Percentiles rank a stretch among this genome's conserved stretches.
phyloP scores from a whole-genome alignment of 345 rosid species.

The Rhizophora mangle region DNA sequence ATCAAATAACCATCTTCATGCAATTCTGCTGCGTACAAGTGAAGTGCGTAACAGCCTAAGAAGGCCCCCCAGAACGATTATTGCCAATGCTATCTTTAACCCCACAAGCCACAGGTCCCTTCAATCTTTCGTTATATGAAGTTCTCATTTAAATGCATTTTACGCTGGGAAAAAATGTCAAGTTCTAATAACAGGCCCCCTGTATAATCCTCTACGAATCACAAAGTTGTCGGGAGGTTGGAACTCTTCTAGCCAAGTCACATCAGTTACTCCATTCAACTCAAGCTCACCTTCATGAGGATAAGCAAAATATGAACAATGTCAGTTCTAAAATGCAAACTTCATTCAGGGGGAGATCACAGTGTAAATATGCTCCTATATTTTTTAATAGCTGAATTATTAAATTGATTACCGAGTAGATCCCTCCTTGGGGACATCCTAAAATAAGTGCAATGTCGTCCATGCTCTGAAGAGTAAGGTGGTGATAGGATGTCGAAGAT shows the following conservation, averaged over 20 bases:
- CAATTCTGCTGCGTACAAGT: too few species aligned
- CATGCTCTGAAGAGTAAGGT: conserved; percentile 60
- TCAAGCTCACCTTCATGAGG: conserved; percentile 51
- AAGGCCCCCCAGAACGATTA: too few species aligned
- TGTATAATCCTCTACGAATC: conserved; percentile 60
- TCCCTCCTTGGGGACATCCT: conserved; percentile 44
- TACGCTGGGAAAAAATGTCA: conserved; percentile 24
- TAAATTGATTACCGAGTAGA: conserved; percentile 46
- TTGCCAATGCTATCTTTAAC: too few species aligned
- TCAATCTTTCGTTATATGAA: too few species aligned
- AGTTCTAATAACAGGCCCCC: conserved; percentile 73
- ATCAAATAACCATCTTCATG: too few species aligned
- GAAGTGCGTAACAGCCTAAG: too few species aligned
- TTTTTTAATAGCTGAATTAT: neutral
- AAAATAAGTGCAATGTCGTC: conserved; percentile 68
- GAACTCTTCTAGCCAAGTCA: conserved; percentile 81
- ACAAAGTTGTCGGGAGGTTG: conserved; percentile 81
- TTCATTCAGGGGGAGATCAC: too few species aligned
- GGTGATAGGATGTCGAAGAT: conserved; percentile 70
- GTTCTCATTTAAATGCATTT: too few species aligned
- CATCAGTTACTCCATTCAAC: conserved; percentile 49
- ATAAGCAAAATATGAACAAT: neutral
- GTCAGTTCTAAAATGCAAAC: neutral
- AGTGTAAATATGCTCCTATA: neutral
- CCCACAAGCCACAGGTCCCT: too few species aligned